A percentile compares a stretch with the other conserved stretches of the same genome.
These are phyloP conservation scores for Globisporangium ultimum DNA, from an alignment of 352 stramenopile species.

Conservation along the genomic window DNA sequence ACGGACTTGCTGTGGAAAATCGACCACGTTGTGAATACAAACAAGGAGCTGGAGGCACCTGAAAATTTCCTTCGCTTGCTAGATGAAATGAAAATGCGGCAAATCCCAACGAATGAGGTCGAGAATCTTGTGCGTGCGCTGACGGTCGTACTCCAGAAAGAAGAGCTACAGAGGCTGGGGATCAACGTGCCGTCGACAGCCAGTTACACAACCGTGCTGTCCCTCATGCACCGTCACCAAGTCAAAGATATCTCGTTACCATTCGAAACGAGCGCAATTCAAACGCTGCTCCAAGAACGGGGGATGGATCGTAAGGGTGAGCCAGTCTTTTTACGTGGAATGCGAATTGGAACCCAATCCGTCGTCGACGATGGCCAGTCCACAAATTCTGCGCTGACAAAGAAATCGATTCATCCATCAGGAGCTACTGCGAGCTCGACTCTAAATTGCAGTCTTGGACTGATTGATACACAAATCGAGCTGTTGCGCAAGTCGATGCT, in stretches of 20 bases:
- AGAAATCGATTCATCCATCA: not conserved
- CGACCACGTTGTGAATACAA: constrained; percentile 57
- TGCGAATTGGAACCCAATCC: constrained; percentile 59
- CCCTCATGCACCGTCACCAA: constrained; percentile 53
- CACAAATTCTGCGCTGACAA: not conserved
- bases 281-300: constrained; percentile 37
- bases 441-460: constrained; percentile 48
- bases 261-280: constrained; percentile 33
- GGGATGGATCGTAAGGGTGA: constrained; percentile 67
- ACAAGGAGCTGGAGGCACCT: constrained; percentile 54
- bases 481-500: constrained; percentile 56
- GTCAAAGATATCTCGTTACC: constrained; percentile 54
- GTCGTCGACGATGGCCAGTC: constrained; percentile 15
- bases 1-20: constrained; percentile 76
- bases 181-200: constrained; percentile 46
- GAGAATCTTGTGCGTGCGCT: constrained; percentile 56
- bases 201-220: constrained; percentile 40
- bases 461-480: constrained; percentile 68
- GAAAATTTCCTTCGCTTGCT: constrained; percentile 37
- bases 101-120: constrained; percentile 52
- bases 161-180: constrained; percentile 34
- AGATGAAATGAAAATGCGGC: constrained; percentile 46
- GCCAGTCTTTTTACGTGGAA: constrained; percentile 47
- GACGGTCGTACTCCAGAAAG: constrained; percentile 58
- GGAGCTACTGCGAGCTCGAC: not conserved